A percentile compares a stretch with the other conserved stretches of the same genome.
Evolutionary conservation across 2,329 filamentous ascomycete species (phyloP).

Genomic region (Neurospora crassa): DNA sequence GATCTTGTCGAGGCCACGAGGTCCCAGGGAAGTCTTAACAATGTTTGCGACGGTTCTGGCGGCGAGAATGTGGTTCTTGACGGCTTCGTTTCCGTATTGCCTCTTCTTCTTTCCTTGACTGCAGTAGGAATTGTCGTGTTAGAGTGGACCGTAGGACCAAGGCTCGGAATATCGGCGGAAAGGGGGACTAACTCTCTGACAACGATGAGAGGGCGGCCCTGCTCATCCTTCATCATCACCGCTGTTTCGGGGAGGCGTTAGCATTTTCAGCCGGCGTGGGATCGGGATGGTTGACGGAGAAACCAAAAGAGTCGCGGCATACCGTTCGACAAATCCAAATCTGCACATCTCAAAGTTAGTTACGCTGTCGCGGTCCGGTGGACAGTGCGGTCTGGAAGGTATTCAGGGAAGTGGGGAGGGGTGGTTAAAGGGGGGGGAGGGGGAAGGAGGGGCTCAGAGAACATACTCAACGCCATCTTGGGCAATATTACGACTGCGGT

Average conservation of each 20-base stretch:
- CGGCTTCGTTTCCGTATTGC: conserved; percentile 90
- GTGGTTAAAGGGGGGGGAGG: conserved; percentile 8
- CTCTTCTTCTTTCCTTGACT: conserved; percentile 98
- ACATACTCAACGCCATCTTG: conserved; percentile 54
- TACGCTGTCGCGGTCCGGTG: conserved; percentile 15
- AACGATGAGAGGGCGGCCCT: conserved; percentile 93
- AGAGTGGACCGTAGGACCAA: conserved; percentile 9
- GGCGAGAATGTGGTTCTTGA: conserved; percentile 96
- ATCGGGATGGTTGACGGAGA: background rate
- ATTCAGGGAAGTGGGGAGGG: conserved; percentile 13
- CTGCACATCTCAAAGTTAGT: conserved; percentile 31
- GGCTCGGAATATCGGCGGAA: conserved; percentile 1
- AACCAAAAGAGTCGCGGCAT: conserved; percentile 23
- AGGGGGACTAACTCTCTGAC: conserved; percentile 74
- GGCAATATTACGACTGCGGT: background rate
- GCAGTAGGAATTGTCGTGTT: conserved; percentile 19
- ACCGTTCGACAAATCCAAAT: conserved; percentile 80
- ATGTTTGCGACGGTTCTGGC: conserved; percentile 94
- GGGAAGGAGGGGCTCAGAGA: conserved; percentile 3
- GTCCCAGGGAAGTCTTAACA: conserved; percentile 92
- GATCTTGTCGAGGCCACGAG: conserved; percentile 96
- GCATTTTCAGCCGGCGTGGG: conserved; percentile 1
- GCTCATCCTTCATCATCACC: conserved; percentile 87
- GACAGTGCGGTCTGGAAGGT: background rate
- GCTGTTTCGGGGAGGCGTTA: conserved; percentile 31